Percentiles rank a stretch among this genome's conserved stretches.
Conservation (phyloP, 345 rosid genomes). For the Carallia brachiata region DNA sequence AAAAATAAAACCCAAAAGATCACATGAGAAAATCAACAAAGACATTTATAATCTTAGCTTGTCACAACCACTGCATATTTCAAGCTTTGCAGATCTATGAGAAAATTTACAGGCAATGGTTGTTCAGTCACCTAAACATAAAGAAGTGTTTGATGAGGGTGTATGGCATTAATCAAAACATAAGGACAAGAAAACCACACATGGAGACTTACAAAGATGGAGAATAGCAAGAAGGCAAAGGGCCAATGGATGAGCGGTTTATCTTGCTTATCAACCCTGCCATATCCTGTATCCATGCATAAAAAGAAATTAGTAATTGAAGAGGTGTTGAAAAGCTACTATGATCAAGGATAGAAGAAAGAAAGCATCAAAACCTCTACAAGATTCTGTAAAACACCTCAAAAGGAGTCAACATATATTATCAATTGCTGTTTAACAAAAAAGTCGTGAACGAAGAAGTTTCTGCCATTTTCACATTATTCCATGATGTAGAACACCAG, state of each 20-base stretch:
- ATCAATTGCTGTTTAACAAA: not conserved
- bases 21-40: not conserved
- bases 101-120: not conserved
- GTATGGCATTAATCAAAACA: conserved; percentile 3
- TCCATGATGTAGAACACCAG: not conserved
- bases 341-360: not conserved
- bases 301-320: conserved; percentile 17
- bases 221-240: conserved; percentile 89
- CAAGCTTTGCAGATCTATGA: not conserved
- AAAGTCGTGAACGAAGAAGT: too few relatives aligned
- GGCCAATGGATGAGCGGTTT: conserved; percentile 95
- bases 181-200: conserved; percentile 5
- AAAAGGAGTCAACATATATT: conserved; percentile 1
- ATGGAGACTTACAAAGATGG: conserved; percentile 74
- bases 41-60: not conserved
- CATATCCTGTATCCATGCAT: conserved; percentile 72
- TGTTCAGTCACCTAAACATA: not conserved
- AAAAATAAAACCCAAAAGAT: not conserved
- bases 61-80: conserved; percentile 1
- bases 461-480: not conserved
- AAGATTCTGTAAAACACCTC: not conserved
- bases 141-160: not conserved
- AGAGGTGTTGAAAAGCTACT: conserved; percentile 5
- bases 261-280: conserved; percentile 99
- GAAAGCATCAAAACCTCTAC: conserved; percentile 6